Conservation (phyloP, 106 monocot genomes). For the Dioscorea dumetorum region DNA sequence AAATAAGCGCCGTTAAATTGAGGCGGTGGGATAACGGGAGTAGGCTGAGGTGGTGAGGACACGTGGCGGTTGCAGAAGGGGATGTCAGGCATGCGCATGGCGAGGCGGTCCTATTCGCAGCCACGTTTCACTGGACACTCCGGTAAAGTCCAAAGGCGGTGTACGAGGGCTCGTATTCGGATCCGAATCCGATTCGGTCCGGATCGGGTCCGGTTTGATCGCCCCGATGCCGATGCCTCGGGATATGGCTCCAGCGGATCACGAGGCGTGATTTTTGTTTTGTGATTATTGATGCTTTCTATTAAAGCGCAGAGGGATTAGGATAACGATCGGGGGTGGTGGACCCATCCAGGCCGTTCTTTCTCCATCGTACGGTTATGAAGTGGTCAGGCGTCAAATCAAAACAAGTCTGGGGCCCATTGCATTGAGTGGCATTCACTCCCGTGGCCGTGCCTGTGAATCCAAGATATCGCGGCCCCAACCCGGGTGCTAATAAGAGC, state of each 20-base stretch:
- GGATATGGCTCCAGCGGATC: background rate
- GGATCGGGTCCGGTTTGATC: background rate
- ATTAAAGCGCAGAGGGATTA: background rate
- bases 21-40: slow-evolving; percentile 3
- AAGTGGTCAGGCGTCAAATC: background rate
- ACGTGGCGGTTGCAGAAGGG: slow-evolving; percentile 14
- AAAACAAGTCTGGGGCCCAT: background rate
- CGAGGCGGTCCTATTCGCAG: background rate
- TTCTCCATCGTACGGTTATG: background rate
- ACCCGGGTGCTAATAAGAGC: too few relatives aligned
- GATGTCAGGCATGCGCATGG: slow-evolving; percentile 11
- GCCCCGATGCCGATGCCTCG: background rate
- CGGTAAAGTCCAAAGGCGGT: background rate
- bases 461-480: too few relatives aligned
- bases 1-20: slow-evolving; percentile 11
- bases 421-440: slow-evolving; percentile 4
- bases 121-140: background rate
- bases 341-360: background rate
- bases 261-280: background rate
- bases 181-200: background rate
- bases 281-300: background rate
- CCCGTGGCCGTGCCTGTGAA: background rate
- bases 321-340: background rate
- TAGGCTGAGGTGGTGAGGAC: slow-evolving; percentile 1
- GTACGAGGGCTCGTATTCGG: background rate